A percentile compares a stretch with the other conserved stretches of the same genome.
Conservation (phyloP, 768 basidiomycete genomes). For the Leccinum rimulosum region DNA sequence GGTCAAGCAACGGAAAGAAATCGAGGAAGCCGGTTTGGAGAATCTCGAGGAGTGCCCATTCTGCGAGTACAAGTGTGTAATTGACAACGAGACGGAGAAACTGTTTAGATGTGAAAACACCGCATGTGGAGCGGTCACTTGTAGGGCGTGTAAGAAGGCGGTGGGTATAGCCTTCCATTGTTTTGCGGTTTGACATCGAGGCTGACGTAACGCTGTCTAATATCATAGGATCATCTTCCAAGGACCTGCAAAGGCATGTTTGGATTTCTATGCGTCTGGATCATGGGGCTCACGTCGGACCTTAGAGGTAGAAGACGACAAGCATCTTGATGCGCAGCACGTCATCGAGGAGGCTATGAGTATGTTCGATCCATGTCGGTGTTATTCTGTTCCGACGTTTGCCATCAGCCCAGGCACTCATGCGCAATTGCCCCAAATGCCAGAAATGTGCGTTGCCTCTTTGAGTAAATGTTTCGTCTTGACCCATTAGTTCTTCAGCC, state of each 20-base stretch:
- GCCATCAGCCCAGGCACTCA: slow-evolving; percentile 65
- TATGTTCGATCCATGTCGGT: slow-evolving; percentile 31
- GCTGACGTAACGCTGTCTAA: slow-evolving; percentile 2
- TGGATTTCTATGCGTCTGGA: background rate
- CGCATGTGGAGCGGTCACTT: slow-evolving; percentile 74
- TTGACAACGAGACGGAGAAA: slow-evolving; percentile 65
- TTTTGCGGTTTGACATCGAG: background rate
- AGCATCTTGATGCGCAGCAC: slow-evolving; percentile 71
- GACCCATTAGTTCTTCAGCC: slow-evolving; percentile 39
- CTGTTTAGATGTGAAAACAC: slow-evolving; percentile 55
- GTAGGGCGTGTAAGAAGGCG: slow-evolving; percentile 72
- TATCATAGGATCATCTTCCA: slow-evolving; percentile 69
- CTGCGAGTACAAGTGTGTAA: slow-evolving; percentile 84
- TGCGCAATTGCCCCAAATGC: slow-evolving; percentile 88
- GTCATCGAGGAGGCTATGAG: slow-evolving; percentile 93
- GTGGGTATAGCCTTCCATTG: slow-evolving; percentile 37
- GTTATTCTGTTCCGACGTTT: slow-evolving; percentile 1
- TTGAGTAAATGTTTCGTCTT: background rate
- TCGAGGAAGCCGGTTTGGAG: slow-evolving; percentile 74
- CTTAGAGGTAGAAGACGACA: slow-evolving; percentile 73
- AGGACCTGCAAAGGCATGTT: slow-evolving; percentile 70
- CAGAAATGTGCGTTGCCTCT: slow-evolving; percentile 54
- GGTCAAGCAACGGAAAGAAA: slow-evolving; percentile 74
- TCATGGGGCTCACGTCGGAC: background rate
- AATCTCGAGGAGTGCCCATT: slow-evolving; percentile 88